Evolutionary conservation across 2,329 filamentous ascomycete species (phyloP).

Genomic region (Colletotrichum aenigma): DNA sequence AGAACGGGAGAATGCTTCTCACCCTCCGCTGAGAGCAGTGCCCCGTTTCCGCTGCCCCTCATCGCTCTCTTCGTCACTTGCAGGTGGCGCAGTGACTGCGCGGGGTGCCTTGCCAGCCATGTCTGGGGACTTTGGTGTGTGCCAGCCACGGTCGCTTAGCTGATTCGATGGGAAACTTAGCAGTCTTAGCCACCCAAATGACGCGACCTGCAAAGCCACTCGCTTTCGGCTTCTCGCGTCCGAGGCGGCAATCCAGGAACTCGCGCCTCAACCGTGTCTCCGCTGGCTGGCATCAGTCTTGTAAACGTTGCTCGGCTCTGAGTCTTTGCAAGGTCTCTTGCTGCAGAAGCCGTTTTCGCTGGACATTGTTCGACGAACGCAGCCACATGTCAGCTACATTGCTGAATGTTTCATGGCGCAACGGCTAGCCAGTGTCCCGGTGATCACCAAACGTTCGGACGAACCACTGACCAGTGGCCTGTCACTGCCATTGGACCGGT

Average conservation of each 20-base stretch:
- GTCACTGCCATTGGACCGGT: not conserved
- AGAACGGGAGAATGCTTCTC: not conserved
- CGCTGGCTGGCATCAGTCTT: not conserved
- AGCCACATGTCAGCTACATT: not conserved
- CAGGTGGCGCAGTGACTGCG: slow-evolving; percentile 14
- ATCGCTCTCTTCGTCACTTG: not conserved
- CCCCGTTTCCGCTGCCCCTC: not conserved
- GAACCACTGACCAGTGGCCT: slow-evolving; percentile 1
- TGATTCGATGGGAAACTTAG: not conserved
- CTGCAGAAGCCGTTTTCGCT: not conserved
- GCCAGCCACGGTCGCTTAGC: slow-evolving; percentile 5
- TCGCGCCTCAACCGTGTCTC: not conserved
- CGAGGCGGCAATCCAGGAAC: not conserved
- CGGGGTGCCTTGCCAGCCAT: not conserved
- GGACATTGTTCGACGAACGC: not conserved
- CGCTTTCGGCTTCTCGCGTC: not conserved
- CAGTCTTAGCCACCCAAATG: slow-evolving; percentile 5
- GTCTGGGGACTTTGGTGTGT: not conserved
- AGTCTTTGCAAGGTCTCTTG: not conserved
- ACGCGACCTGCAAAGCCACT: not conserved
- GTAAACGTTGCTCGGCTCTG: not conserved
- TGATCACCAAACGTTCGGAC: not conserved
- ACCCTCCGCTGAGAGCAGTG: not conserved
- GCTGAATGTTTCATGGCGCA: not conserved
- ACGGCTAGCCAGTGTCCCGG: not conserved